Evolutionary conservation across 768 basidiomycete species (phyloP), one percentile per base, ranked within the genome.

Genomic region (Tylopilus sp.): DNA sequence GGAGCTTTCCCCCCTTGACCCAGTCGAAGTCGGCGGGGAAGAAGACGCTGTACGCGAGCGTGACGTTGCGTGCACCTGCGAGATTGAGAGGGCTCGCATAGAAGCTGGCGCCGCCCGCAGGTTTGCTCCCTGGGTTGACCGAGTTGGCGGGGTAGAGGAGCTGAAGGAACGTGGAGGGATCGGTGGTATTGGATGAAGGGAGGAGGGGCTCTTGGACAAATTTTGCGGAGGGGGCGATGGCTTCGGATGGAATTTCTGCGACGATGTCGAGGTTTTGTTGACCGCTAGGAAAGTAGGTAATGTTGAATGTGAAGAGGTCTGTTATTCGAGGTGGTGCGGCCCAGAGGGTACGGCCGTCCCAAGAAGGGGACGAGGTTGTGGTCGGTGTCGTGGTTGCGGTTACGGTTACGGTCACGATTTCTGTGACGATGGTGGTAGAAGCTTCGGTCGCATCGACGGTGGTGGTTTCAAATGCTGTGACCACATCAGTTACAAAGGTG

Each of bases 1-100:
- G 90, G 6, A 95, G 66, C 70, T 97, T 95, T 8, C 93, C 93
- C 6, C 81, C 92, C 48, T 80, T 75, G 17, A 91, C 89, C 76
- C 83, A 95, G 48, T 86, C 76, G 57, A 92, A 95, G 55, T 83
- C 79, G 0, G 48, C 54, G 0, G 87, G 88, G 63, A 96, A 92
- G 68, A 84, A 92, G 11, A 91, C 83, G 64, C 82, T 83, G 65
- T 92, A 95, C 21, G 62, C 70, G 40, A 89, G 63, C 9, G 81
- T 79, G 25, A 85, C 83, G 55, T 76, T 85, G 22, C 53, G 59
- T 9, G 83, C 85, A 19, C 62, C 41, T 0, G 71, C 45, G 16
- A 87, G 63, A 24, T 79, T 64, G 28, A 79, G 60, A 3, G 80
- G 81, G 3, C 60, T 51, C 8, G 82, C 76, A 57, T 81, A 83